Evolutionary conservation across 148 eudicot species (phyloP).

Genomic region (Polygonum maritimum): DNA sequence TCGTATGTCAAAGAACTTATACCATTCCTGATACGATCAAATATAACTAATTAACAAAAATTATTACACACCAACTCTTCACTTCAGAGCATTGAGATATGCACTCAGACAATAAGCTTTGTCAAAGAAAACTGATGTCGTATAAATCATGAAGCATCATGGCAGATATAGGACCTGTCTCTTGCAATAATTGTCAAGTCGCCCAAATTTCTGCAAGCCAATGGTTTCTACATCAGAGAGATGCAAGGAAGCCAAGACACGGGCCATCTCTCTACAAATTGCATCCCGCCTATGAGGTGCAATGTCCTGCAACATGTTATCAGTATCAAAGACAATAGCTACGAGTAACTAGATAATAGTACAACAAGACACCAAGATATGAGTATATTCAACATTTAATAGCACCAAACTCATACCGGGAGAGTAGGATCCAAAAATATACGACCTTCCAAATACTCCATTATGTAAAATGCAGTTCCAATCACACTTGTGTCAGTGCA

Average conservation of each 20-base stretch:
- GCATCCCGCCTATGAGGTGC: conserved; percentile 49
- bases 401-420: conserved; percentile 42
- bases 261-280: conserved; percentile 60
- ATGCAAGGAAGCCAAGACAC: conserved; percentile 76
- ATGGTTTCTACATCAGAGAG: conserved; percentile 67
- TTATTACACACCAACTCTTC: background rate
- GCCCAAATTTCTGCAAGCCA: conserved; percentile 74
- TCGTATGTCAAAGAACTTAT: background rate
- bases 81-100: background rate
- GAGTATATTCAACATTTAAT: no score
- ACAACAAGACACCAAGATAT: background rate
- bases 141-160: conserved; percentile 2
- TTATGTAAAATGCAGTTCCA: conserved; percentile 90
- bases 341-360: background rate
- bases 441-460: conserved; percentile 96
- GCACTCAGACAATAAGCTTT: background rate
- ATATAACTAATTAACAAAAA: background rate
- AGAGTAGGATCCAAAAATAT: conserved; percentile 62
- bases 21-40: background rate
- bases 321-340: background rate
- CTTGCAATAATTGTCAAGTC: conserved; percentile 69
- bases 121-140: background rate
- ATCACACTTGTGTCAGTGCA: conserved; percentile 76
- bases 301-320: conserved; percentile 39
- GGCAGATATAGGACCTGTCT: conserved; percentile 54